Percentiles rank a stretch among this genome's conserved stretches.
phyloP scores from a whole-genome alignment of 257 asterid species.

The Fraxinus pennsylvanica region DNA sequence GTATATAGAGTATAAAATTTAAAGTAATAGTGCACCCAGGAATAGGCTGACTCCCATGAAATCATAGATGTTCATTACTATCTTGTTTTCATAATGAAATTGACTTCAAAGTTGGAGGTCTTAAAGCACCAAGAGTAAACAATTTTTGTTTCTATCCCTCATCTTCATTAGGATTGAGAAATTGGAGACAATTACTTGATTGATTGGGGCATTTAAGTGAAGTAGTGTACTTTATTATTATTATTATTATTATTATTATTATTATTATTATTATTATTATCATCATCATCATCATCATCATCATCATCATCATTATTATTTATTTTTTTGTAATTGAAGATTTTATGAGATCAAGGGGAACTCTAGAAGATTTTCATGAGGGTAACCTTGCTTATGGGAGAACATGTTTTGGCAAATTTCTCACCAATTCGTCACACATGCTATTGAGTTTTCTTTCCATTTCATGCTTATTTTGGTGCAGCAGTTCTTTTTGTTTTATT shows the following conservation, averaged over 20 bases:
- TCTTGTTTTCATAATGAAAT: not conserved
- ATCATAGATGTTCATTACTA: not conserved
- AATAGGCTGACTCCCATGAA: not conserved
- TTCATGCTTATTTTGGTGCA: not conserved
- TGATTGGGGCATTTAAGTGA: not conserved
- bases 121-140: not conserved
- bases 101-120: not conserved
- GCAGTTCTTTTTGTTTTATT: not conserved
- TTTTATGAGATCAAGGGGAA: not conserved
- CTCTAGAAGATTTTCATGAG: not conserved
- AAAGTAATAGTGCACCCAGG: not conserved
- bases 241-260: too few species aligned
- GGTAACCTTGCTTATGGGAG: not conserved
- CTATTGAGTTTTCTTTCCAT: not conserved
- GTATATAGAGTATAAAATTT: not conserved
- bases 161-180: not conserved
- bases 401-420: not conserved
- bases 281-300: too few species aligned
- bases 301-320: too few species aligned
- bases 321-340: not conserved
- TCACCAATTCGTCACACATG: not conserved
- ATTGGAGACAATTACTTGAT: not conserved
- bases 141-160: not conserved
- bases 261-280: too few species aligned
- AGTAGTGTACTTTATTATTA: too few species aligned